Evolutionary conservation across 1,139 yeast genomes (phyloP).

Genomic region (Geotrichum phurueaensis): DNA sequence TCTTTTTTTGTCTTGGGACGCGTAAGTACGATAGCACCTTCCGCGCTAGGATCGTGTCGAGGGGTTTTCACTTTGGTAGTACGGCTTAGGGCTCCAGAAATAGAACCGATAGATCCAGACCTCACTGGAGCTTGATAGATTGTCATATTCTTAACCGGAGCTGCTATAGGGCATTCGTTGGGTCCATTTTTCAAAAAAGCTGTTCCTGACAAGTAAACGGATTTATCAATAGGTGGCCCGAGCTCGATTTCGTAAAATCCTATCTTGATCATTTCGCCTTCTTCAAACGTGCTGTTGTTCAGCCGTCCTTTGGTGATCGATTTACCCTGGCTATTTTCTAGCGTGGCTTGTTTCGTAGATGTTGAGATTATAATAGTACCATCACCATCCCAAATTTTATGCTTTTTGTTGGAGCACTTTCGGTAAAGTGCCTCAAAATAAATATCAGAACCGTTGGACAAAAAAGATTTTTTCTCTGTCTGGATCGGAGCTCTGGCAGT

Average conservation of each 20-base stretch:
- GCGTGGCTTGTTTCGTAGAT: slow-evolving; percentile 17
- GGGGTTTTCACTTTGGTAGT: slow-evolving; percentile 27
- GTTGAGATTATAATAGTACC: slow-evolving; percentile 46
- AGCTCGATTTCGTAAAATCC: slow-evolving; percentile 53
- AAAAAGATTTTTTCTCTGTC: background rate
- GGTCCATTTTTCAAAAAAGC: slow-evolving; percentile 12
- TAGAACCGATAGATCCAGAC: background rate
- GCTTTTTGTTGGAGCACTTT: slow-evolving; percentile 65
- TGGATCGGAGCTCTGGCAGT: background rate
- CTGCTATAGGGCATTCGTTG: background rate
- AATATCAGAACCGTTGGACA: background rate
- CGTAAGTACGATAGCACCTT: slow-evolving; percentile 45
- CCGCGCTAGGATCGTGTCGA: slow-evolving; percentile 39
- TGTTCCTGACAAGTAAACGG: slow-evolving; percentile 22
- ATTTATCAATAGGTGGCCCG: slow-evolving; percentile 35
- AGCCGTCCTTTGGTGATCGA: slow-evolving; percentile 11
- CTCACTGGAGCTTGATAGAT: slow-evolving; percentile 4
- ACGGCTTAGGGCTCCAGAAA: slow-evolving; percentile 10
- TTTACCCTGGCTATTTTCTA: slow-evolving; percentile 28
- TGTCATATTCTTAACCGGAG: background rate
- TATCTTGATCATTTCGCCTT: slow-evolving; percentile 42
- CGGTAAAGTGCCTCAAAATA: slow-evolving; percentile 55
- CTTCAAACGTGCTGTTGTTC: slow-evolving; percentile 2
- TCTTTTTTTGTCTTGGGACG: slow-evolving; percentile 23
- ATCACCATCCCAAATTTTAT: slow-evolving; percentile 95